Conservation (phyloP, 768 basidiomycete genomes). For the Agaricus subrufescens region DNA sequence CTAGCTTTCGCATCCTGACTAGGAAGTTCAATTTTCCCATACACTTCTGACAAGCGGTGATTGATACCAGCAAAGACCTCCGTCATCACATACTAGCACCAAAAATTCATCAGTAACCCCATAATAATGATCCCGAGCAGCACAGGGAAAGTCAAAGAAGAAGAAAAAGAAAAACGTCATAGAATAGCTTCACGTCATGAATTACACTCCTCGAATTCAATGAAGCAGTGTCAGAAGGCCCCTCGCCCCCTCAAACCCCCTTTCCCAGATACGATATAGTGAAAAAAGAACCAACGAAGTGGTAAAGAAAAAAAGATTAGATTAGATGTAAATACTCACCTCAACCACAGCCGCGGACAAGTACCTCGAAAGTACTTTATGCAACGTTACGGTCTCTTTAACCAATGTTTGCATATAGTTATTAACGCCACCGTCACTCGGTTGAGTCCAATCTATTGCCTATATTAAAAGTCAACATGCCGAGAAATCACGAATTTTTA, state of each 20-base stretch:
- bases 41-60: slow-evolving; percentile 85
- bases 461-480: slow-evolving; percentile 32
- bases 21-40: slow-evolving; percentile 75
- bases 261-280: neutral
- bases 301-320: slow-evolving; percentile 10
- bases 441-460: slow-evolving; percentile 75
- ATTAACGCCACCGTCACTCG: slow-evolving; percentile 60
- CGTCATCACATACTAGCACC: slow-evolving; percentile 78
- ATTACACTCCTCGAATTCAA: slow-evolving; percentile 2
- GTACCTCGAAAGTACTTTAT: slow-evolving; percentile 94
- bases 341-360: slow-evolving; percentile 75
- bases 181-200: neutral
- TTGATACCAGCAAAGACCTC: slow-evolving; percentile 94
- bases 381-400: slow-evolving; percentile 92
- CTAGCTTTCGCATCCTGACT: slow-evolving; percentile 81
- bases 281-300: slow-evolving; percentile 4
- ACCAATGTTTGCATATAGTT: slow-evolving; percentile 92
- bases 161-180: slow-evolving; percentile 6
- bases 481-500: neutral
- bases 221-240: slow-evolving; percentile 1
- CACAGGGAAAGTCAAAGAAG: neutral
- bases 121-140: slow-evolving; percentile 1
- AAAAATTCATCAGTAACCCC: slow-evolving; percentile 9
- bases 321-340: slow-evolving; percentile 40
- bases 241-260: too few species aligned